Evolutionary conservation across 2,329 filamentous ascomycete species (phyloP).

Genomic region (Periconia macrospinosa): DNA sequence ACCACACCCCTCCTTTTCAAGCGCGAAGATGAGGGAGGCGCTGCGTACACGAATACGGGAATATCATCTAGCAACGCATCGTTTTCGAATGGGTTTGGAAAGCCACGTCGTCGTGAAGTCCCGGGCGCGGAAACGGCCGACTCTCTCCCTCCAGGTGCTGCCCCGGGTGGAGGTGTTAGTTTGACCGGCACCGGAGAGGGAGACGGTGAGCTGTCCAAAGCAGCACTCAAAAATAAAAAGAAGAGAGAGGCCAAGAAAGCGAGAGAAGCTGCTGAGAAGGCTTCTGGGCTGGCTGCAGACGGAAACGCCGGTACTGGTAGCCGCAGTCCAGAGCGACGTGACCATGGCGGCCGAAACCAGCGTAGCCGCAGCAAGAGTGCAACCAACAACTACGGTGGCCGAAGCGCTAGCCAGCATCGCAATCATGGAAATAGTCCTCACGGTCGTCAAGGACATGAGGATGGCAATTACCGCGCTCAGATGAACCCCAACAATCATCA

Average conservation of each 20-base stretch:
- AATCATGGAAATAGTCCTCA: slow-evolving; percentile 32
- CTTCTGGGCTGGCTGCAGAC: slow-evolving; percentile 35
- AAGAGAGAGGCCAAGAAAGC: slow-evolving; percentile 92
- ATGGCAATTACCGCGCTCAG: slow-evolving; percentile 27
- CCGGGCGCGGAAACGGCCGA: slow-evolving; percentile 80
- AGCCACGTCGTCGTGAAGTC: slow-evolving; percentile 72
- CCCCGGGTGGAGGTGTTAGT: slow-evolving; percentile 66
- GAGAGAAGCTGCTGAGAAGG: slow-evolving; percentile 70
- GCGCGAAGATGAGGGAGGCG: slow-evolving; percentile 94
- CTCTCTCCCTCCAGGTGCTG: slow-evolving; percentile 67
- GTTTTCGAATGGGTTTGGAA: slow-evolving; percentile 76
- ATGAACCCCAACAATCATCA: slow-evolving; percentile 29
- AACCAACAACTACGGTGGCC: slow-evolving; percentile 18
- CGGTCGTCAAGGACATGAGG: slow-evolving; percentile 20
- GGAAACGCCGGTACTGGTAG: slow-evolving; percentile 32
- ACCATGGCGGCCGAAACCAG: slow-evolving; percentile 55
- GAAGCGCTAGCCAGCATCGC: slow-evolving; percentile 37
- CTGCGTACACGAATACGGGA: slow-evolving; percentile 82
- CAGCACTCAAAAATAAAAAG: slow-evolving; percentile 96
- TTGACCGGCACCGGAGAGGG: slow-evolving; percentile 67
- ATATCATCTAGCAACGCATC: slow-evolving; percentile 61
- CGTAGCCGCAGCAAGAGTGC: slow-evolving; percentile 52
- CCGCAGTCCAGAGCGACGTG: slow-evolving; percentile 69
- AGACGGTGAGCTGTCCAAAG: slow-evolving; percentile 78
- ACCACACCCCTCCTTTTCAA: slow-evolving; percentile 92